Evolutionary conservation across 1,284 basidiomycete species (phyloP).

Genomic region (Pseudozyma thailandica): DNA sequence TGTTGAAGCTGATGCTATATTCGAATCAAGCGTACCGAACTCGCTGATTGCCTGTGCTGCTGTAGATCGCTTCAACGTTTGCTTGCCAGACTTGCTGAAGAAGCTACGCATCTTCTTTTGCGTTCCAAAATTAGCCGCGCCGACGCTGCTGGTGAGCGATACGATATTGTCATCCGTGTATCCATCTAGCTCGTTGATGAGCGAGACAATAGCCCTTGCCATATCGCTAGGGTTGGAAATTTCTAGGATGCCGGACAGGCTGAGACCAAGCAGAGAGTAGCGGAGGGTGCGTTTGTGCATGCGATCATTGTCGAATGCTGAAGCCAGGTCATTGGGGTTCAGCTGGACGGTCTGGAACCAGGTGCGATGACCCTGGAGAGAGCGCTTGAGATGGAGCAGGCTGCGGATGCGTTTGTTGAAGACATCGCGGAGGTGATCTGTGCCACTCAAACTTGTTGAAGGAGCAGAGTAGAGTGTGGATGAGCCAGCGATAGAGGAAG

Average conservation of each 20-base stretch:
- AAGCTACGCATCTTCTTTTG: conserved; percentile 49
- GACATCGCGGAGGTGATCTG: conserved; percentile 32
- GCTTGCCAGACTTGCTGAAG: conserved; percentile 44
- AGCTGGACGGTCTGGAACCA: conserved; percentile 52
- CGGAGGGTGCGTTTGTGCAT: conserved; percentile 54
- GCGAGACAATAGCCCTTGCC: conserved; percentile 38
- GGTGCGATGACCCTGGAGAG: conserved; percentile 28
- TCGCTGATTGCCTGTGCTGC: conserved; percentile 45
- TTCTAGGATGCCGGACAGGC: conserved; percentile 51
- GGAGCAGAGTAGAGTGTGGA: not conserved
- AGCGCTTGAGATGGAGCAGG: conserved; percentile 43
- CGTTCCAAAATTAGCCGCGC: conserved; percentile 16
- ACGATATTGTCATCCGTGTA: conserved; percentile 37
- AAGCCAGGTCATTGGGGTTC: conserved; percentile 22
- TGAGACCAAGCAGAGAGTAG: conserved; percentile 45
- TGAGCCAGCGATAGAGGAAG: too few relatives aligned
- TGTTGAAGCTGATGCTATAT: conserved; percentile 17
- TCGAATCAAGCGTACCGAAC: conserved; percentile 29
- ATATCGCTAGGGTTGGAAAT: conserved; percentile 37
- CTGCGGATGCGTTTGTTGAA: conserved; percentile 47
- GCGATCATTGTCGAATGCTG: conserved; percentile 44
- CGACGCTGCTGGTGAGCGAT: conserved; percentile 22
- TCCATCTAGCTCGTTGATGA: conserved; percentile 52
- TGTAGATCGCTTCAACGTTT: conserved; percentile 32
- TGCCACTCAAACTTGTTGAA: conserved; percentile 14